A percentile compares a stretch with the other conserved stretches of the same genome.
phyloP scores from a whole-genome alignment of 495 filamentous ascomycete species.

The Trichoderma gamsii region DNA sequence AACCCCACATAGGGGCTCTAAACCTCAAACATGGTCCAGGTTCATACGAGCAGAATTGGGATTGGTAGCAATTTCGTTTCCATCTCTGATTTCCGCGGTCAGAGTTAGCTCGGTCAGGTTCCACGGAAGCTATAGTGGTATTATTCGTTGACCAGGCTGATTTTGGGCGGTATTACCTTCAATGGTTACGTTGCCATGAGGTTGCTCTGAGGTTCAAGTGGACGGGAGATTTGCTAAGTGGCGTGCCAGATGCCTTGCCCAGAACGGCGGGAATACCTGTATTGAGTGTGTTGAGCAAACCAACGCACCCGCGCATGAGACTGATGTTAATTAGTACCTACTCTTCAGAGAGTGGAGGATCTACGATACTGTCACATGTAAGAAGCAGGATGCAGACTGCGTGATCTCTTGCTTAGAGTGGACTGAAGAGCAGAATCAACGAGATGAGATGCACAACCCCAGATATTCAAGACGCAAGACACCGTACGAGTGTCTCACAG shows the following conservation, averaged over 20 bases:
- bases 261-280: background rate
- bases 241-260: background rate
- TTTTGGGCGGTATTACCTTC: background rate
- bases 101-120: background rate
- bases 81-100: background rate
- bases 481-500: background rate
- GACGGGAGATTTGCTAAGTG: background rate
- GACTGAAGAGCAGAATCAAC: background rate
- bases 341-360: background rate
- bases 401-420: background rate
- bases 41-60: background rate
- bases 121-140: background rate
- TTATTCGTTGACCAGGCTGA: background rate
- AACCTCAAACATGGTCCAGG: background rate
- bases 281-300: background rate
- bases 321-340: background rate
- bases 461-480: background rate
- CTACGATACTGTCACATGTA: background rate
- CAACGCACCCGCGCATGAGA: background rate
- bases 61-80: conserved; percentile 7
- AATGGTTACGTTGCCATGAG: background rate
- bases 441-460: background rate
- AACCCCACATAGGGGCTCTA: conserved; percentile 1
- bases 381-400: background rate
- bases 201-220: background rate